These are phyloP conservation scores for Ramularia collo-cygni DNA, from an alignment of 2,329 filamentous ascomycete species.

Conservation along the genomic window DNA sequence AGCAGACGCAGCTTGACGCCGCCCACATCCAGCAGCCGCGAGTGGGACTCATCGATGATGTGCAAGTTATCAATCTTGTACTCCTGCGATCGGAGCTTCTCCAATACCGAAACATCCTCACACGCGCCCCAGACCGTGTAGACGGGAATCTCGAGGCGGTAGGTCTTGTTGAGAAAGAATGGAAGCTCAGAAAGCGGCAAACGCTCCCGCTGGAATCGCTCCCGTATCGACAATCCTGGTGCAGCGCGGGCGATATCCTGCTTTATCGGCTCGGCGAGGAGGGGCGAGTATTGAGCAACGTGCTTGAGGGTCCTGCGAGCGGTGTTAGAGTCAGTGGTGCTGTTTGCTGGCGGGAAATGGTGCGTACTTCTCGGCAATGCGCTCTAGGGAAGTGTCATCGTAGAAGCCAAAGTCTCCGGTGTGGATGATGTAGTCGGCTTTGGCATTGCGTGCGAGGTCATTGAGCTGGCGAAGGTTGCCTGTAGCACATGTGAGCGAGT, in stretches of 20 bases:
- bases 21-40: constrained; percentile 86
- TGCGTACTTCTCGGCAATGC: constrained; percentile 93
- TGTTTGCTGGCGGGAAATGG: too few relatives aligned
- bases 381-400: constrained; percentile 88
- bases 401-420: constrained; percentile 99
- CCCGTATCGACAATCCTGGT: constrained; percentile 66
- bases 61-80: constrained; percentile 97
- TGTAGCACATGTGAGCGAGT: constrained; percentile 34
- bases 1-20: constrained; percentile 93
- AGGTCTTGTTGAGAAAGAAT: constrained; percentile 76
- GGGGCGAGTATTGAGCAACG: constrained; percentile 94
- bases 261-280: constrained; percentile 72
- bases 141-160: constrained; percentile 90
- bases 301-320: constrained; percentile 79
- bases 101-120: constrained; percentile 93
- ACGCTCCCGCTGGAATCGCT: constrained; percentile 71
- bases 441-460: constrained; percentile 88
- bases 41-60: constrained; percentile 97
- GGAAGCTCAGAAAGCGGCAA: constrained; percentile 89
- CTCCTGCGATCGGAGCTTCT: constrained; percentile 94
- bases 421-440: constrained; percentile 95
- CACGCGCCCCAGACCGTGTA: constrained; percentile 99
- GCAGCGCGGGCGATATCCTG: constrained; percentile 60
- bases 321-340: constrained; percentile 8
- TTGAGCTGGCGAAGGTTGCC: constrained; percentile 94